Evolutionary conservation across 495 filamentous ascomycete genomes (phyloP).

Genomic region (Clavariopsis aquatica): DNA sequence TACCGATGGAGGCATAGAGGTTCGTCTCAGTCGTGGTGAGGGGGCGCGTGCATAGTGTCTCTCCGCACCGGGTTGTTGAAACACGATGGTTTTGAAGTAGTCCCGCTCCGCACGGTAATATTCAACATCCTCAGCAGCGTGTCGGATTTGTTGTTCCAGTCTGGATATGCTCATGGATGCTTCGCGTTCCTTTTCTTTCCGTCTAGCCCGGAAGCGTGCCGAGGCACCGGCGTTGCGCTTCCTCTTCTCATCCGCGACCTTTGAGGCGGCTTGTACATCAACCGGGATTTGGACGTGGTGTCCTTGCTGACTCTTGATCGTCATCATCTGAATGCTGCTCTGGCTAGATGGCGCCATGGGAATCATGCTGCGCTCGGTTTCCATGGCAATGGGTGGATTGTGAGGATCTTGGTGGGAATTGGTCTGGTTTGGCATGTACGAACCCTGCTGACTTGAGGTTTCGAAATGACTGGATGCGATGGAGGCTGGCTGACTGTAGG

Average conservation of each 20-base stretch:
- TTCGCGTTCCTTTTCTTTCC: constrained; percentile 86
- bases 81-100: constrained; percentile 41
- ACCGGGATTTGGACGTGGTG: constrained; percentile 47
- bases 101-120: constrained; percentile 48
- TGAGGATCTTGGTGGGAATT: constrained; percentile 12
- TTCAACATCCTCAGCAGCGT: constrained; percentile 45
- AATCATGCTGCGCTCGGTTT: constrained; percentile 38
- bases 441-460: constrained; percentile 25
- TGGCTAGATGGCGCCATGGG: constrained; percentile 45
- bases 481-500: constrained; percentile 35
- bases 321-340: constrained; percentile 46
- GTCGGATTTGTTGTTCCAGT: constrained; percentile 58
- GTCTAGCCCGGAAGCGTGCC: constrained; percentile 79
- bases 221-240: constrained; percentile 88
- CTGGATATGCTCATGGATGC: constrained; percentile 66
- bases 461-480: constrained; percentile 27
- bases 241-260: constrained; percentile 47
- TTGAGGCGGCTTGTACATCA: constrained; percentile 47
- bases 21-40: constrained; percentile 39
- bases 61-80: constrained; percentile 39
- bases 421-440: constrained; percentile 14
- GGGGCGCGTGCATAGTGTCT: constrained; percentile 43
- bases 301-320: constrained; percentile 43
- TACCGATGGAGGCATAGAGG: constrained; percentile 14
- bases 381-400: constrained; percentile 29